Base-by-base conservation (phyloP, 768 basidiomycete genomes). In the Termitomyces sp. region DNA sequence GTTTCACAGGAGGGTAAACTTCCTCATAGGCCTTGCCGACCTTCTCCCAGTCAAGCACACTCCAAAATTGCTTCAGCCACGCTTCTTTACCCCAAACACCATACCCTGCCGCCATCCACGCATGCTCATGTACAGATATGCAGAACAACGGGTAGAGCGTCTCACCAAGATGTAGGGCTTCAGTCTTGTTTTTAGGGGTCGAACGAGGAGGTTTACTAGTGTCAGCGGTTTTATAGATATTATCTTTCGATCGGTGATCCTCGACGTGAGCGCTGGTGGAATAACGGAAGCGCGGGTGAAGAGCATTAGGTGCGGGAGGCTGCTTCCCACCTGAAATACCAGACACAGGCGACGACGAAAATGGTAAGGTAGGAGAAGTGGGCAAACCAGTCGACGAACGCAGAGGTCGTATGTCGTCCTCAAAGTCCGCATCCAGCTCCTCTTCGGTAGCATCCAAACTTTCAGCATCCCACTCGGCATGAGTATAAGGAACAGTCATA, bases 71-170 rank as follows among this genome's bases (percentile, higher is more conserved):
- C 62, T 77, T 81, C 65, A 95, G 66, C 78, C 92, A 96, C 62
- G 79, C 79, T 67, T 95, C 91, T 70, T 91, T 90, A 24, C 93
- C 93, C 90, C 90, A 93, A 5, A 96, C 81, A 5, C 93, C 93
- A 60, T 87, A 93, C 38, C 88, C 90, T 21, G 88, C 85, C 47
- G 77, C 76, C 64, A 96, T 76, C 90, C 92, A 96, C 26, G 87
- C 86, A 61, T 92, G 93, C 68, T 93, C 91, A 61, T 93, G 81
- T 5, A 90, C 81, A 42, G 85, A 84, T 49, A 93, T 65, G 58
- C 88, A 90, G 68, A 92, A 84, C 53, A 95, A 66, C 21, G 93
- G 93, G 65, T 76, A 84, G 40, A 95, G 69, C 14, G 73, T 71
- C 32, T 80, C 77, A 32, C 85, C 87, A n/a, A 76, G 61, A 44